These are phyloP conservation scores for Musa balbisiana DNA, from an alignment of 202 grass and related monocot species.

Conservation along the genomic window DNA sequence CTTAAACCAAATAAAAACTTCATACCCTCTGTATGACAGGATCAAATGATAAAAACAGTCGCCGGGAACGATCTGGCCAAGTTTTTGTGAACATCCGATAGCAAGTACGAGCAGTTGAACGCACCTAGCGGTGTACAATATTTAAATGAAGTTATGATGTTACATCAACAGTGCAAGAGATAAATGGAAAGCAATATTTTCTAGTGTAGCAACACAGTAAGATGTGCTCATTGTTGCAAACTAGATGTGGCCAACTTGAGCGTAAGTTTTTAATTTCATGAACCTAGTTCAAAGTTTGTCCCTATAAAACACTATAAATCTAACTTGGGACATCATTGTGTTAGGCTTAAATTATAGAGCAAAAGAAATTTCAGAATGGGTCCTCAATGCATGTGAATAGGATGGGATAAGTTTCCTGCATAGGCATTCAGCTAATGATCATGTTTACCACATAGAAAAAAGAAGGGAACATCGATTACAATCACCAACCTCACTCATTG, in stretches of 20 bases:
- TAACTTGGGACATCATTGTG: no score
- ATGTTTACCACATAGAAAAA: no score
- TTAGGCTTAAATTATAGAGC: no score
- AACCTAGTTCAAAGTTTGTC: no score
- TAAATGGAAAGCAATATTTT: neutral
- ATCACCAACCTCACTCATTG: constrained; percentile 84
- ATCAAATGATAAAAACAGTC: constrained; percentile 89
- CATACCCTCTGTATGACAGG: constrained; percentile 86
- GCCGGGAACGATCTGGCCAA: constrained; percentile 83
- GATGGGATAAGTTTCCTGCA: no score
- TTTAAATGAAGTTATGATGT: neutral
- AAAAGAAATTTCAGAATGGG: no score
- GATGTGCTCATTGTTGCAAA: no score
- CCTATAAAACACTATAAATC: no score
- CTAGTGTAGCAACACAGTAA: neutral
- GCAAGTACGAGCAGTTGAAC: constrained; percentile 76
- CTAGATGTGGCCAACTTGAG: no score
- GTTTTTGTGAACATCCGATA: constrained; percentile 96
- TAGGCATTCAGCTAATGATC: no score
- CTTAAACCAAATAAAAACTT: constrained; percentile 18
- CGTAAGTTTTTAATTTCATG: no score
- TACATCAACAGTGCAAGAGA: neutral
- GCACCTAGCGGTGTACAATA: constrained; percentile 47
- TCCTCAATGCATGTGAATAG: no score
- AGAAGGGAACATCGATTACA: neutral